These are phyloP conservation scores for Citrus glauca DNA, from an alignment of 345 rosid genomes.

Conservation along the genomic window DNA sequence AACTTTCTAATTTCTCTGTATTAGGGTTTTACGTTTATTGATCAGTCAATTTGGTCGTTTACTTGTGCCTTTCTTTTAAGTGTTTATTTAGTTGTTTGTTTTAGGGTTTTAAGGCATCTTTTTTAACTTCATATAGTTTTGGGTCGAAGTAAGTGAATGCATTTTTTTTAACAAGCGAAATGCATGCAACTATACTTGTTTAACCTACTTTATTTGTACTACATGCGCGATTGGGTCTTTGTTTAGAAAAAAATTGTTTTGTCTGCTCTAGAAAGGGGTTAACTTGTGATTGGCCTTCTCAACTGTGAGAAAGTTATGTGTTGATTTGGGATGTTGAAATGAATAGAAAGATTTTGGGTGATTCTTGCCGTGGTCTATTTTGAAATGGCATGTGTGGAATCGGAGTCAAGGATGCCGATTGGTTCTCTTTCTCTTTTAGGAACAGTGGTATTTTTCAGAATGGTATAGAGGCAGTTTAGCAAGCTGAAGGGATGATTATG, in stretches of 20 bases:
- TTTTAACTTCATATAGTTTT: background rate
- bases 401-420: background rate
- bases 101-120: background rate
- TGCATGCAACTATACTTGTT: background rate
- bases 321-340: background rate
- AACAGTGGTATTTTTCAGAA: background rate
- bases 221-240: background rate
- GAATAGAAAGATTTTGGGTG: background rate
- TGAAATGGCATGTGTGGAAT: background rate
- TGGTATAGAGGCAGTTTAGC: background rate
- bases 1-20: background rate
- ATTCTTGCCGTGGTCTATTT: background rate
- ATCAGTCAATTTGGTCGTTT: background rate
- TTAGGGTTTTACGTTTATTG: constrained; percentile 13
- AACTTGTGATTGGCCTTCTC: background rate
- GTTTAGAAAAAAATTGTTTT: background rate
- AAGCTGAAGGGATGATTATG: background rate
- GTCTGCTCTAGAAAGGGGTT: background rate
- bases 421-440: no score
- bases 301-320: background rate
- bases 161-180: background rate
- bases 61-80: background rate
- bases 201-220: background rate
- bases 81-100: background rate
- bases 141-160: background rate